Base-by-base conservation (phyloP, 75 land plant species). In the Pinus tabuliformis region DNA sequence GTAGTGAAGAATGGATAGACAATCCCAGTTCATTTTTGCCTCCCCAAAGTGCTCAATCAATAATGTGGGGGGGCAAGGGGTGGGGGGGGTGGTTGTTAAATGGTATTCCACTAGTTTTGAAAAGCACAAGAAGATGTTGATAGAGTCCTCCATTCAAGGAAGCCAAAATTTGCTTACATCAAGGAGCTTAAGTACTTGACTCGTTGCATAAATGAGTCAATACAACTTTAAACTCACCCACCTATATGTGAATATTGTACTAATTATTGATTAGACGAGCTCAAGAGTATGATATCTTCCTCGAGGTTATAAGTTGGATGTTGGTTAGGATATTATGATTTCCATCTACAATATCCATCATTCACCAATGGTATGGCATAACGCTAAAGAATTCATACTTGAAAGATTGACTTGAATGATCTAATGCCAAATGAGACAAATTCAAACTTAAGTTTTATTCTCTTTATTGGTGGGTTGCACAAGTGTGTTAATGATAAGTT, bases 251-350 rank as follows among this genome's bases (percentile, higher is more conserved):
- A 49, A 73, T 37, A 54, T 14, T 28, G 33, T 49, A 18, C 57
- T 42, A 12, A 30, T n/a, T n/a, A n/a, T 81, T 97, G 65, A 79
- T 97, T 57, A 92, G 99, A 82, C 87, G 99, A 79, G 98, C 99
- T 74, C 84, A 88, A 75, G 87, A 82, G 57, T 77, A 82, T 66
- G 99, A 97, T 86, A 82, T 83, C 37, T 86, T 97, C 99, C 99
- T 57, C 98, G 99, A 79, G 84, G 92, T 77, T 97, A 92, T 75
- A 97, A 90, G 72, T 82, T 97, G 63, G 89, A 86, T 76, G 81
- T 89, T 82, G 98, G 98, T 54, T 98, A 97, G 80, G 98, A 95
- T 78, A 84, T 95, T 14, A 97, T 97, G 98, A 95, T 97, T 52
- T 95, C 98, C 26, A 94, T 97, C 6, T 97, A 95, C 76, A 95